phyloP scores from a whole-genome alignment of 768 basidiomycete species.

The Daedaleopsis sinensis region DNA sequence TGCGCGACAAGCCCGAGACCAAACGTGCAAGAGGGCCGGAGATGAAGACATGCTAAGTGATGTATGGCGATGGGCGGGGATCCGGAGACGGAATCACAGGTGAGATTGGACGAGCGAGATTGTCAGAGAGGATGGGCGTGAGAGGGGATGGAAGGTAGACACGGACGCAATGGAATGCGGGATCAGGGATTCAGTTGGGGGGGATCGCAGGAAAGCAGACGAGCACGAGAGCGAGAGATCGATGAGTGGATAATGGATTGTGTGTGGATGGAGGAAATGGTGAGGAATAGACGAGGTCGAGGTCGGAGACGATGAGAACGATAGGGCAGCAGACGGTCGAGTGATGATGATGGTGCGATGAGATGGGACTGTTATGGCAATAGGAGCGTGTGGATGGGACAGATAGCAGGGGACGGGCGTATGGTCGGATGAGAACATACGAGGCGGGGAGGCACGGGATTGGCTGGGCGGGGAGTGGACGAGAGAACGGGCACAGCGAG shows the following conservation, averaged over 20 bases:
- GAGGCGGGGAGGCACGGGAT: slow-evolving; percentile 1
- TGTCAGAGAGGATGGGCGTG: background rate
- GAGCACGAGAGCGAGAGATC: background rate
- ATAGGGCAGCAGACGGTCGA: slow-evolving; percentile 2
- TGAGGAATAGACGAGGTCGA: background rate
- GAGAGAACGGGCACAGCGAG: background rate
- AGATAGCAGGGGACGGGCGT: background rate
- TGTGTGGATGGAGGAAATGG: background rate
- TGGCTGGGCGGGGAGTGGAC: slow-evolving; percentile 4
- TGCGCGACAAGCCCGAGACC: no score
- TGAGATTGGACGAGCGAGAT: background rate
- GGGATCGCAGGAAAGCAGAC: background rate
- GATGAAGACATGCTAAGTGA: background rate
- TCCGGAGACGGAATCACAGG: slow-evolving; percentile 1
- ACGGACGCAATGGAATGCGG: background rate
- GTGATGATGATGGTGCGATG: slow-evolving; percentile 15
- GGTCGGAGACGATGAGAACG: slow-evolving; percentile 14
- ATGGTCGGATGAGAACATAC: slow-evolving; percentile 3
- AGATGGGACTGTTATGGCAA: slow-evolving; percentile 6
- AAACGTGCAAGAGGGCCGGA: background rate
- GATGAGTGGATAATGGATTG: background rate
- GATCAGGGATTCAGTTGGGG: background rate
- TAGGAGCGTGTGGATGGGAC: slow-evolving; percentile 9
- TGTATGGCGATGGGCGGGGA: background rate
- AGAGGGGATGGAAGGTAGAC: background rate